phyloP scores from a whole-genome alignment of 2,329 filamentous ascomycete species.

The Saccharata proteae region DNA sequence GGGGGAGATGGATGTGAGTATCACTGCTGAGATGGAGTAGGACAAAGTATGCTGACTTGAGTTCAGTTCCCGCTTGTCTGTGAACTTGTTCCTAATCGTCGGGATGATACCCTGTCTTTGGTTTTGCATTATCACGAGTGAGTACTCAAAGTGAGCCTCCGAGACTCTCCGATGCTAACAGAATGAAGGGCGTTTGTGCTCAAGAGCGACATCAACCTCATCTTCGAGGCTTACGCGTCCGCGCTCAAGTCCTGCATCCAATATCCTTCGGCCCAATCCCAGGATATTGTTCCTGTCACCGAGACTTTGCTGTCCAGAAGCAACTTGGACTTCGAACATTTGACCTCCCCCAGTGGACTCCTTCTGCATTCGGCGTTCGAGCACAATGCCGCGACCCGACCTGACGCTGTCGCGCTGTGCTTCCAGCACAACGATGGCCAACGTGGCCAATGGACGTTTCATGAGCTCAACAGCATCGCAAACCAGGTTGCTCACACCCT shows the following conservation, averaged over 20 bases:
- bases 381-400: constrained; percentile 17
- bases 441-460: constrained; percentile 22
- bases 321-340: constrained; percentile 13
- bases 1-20: constrained; percentile 60
- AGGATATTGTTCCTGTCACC: constrained; percentile 16
- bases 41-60: constrained; percentile 19
- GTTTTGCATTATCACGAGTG: constrained; percentile 44
- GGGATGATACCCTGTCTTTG: constrained; percentile 42
- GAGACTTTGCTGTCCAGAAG: constrained; percentile 14
- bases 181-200: constrained; percentile 17
- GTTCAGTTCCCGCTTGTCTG: constrained; percentile 56
- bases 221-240: constrained; percentile 19
- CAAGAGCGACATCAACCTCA: constrained; percentile 15
- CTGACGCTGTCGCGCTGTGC: constrained; percentile 24
- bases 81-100: constrained; percentile 51
- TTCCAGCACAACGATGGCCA: constrained; percentile 22
- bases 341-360: constrained; percentile 5
- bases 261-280: constrained; percentile 13
- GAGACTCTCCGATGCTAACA: constrained; percentile 3
- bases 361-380: constrained; percentile 29
- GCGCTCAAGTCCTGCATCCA: constrained; percentile 16
- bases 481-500: constrained; percentile 23
- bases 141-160: not conserved
- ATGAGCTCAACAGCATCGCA: constrained; percentile 17
- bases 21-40: no score